Evolutionary conservation across 2,329 filamentous ascomycete genomes (phyloP), one percentile per base, ranked within the genome.

Genomic region (Penicillium sp.): DNA sequence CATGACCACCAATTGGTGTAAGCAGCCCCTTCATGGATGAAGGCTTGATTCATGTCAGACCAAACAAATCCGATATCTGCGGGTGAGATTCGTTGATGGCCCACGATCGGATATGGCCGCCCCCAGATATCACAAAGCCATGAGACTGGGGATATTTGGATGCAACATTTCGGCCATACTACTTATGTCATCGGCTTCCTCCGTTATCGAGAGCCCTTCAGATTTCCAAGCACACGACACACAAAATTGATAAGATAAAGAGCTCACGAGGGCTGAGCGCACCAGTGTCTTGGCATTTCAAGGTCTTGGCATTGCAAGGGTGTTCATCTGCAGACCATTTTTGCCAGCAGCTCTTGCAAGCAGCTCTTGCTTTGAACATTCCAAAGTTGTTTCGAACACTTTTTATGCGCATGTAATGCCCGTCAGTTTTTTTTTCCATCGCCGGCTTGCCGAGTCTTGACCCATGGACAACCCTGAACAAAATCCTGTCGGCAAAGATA

Each of bases 271-370:
- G 44, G n/a, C 48, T 33, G 50, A 53, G 46, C 43, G 19, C 33
- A 39, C 44, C 44, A 39, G 36, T 27, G 54, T 56, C 60, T 61
- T 58, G 59, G 60, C 59, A 47, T 50, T 53, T 36, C 34, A 54
- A n/a, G 33, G 52, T 56, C 60, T 61, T 58, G 57, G 60, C 57
- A 50, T 50, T 53, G 47, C 50, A 53, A 21, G 29, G 41, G 5
- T 38, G 7, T 50, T 19, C 29, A 45, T 27, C 9, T 19, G 5
- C 31, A 33, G 10, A 25, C 4, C 23, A 23, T 27, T 27, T 27
- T 38, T 53, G 21, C 21, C 2, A 21, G 21, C 21, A 21, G 21
- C 21, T 21, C 31, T 19, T 7, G 7, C 15, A 15, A 4, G 19
- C 19, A 16, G 16, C 2, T 33, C 44, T 10, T 33, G 10, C 8